Evolutionary conservation across 352 stramenopile species (phyloP).

Genomic region (Globisporangium polare): DNA sequence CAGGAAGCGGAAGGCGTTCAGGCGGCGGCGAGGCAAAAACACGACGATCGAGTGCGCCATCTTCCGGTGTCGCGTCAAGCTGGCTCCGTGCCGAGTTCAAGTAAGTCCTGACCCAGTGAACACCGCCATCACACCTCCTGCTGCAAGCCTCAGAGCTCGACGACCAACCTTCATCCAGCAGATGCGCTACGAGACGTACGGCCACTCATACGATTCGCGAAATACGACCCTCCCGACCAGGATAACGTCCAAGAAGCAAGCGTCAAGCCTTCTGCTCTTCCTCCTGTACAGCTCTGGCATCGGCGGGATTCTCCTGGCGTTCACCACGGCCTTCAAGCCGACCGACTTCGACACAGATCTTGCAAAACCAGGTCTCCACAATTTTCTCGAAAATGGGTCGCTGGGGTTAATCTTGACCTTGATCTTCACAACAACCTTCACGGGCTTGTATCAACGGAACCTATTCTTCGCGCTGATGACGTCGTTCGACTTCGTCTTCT

Average conservation of each 20-base stretch:
- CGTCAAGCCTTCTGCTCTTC: constrained; percentile 1
- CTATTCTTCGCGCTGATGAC: constrained; percentile 23
- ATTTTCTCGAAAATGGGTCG: constrained; percentile 1
- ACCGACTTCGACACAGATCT: not conserved
- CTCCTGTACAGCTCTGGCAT: constrained; percentile 7
- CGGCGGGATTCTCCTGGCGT: constrained; percentile 11
- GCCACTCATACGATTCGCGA: constrained; percentile 9
- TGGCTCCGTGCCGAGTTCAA: constrained; percentile 4
- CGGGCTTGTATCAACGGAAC: constrained; percentile 22
- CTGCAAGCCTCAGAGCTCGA: not conserved
- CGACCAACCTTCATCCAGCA: constrained; percentile 21
- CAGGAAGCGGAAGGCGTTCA: constrained; percentile 18
- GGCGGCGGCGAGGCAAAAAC: constrained; percentile 6
- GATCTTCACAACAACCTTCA: constrained; percentile 16
- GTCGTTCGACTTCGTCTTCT: constrained; percentile 44
- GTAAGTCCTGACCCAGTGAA: not conserved
- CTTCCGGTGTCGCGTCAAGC: constrained; percentile 10
- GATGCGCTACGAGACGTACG: constrained; percentile 14
- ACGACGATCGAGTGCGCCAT: constrained; percentile 23
- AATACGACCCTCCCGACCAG: constrained; percentile 4
- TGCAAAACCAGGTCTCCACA: not conserved
- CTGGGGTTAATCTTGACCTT: constrained; percentile 11
- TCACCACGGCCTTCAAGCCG: not conserved
- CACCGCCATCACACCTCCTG: not conserved
- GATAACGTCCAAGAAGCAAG: constrained; percentile 9